These are phyloP conservation scores for Dorcoceras hygrometricum DNA, from an alignment of 257 asterid species.

Conservation along the genomic window DNA sequence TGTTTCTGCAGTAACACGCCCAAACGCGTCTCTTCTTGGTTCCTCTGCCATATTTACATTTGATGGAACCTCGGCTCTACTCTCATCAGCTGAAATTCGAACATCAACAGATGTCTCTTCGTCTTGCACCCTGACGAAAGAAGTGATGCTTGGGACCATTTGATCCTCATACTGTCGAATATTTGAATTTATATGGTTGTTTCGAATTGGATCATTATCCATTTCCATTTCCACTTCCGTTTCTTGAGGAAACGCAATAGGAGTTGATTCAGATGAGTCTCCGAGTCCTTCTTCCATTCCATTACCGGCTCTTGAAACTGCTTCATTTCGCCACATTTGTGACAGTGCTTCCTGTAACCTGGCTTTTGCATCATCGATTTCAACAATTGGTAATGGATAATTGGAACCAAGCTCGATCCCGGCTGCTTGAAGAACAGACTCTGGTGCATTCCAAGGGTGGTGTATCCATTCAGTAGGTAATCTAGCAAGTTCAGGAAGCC, in stretches of 20 bases:
- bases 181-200: constrained; percentile 35
- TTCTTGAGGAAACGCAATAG: constrained; percentile 71
- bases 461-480: constrained; percentile 96
- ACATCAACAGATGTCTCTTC: constrained; percentile 54
- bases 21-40: constrained; percentile 33
- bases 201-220: constrained; percentile 51
- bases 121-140: constrained; percentile 56
- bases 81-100: constrained; percentile 40
- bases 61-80: constrained; percentile 80
- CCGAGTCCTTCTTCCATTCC: constrained; percentile 95
- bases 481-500: constrained; percentile 94
- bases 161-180: constrained; percentile 66
- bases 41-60: constrained; percentile 45
- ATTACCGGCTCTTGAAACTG: constrained; percentile 61
- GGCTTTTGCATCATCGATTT: constrained; percentile 65
- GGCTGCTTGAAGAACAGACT: constrained; percentile 84
- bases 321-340: constrained; percentile 81
- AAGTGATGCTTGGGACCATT: constrained; percentile 93
- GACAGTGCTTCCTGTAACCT: constrained; percentile 69
- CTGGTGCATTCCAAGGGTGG: constrained; percentile 92
- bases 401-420: constrained; percentile 93
- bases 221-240: constrained; percentile 63
- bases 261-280: constrained; percentile 67
- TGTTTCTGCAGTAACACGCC: constrained; percentile 24
- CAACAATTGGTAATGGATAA: constrained; percentile 77